Evolutionary conservation across 768 basidiomycete genomes (phyloP), one percentile per base, ranked within the genome.

Genomic region (Jaapia argillacea): DNA sequence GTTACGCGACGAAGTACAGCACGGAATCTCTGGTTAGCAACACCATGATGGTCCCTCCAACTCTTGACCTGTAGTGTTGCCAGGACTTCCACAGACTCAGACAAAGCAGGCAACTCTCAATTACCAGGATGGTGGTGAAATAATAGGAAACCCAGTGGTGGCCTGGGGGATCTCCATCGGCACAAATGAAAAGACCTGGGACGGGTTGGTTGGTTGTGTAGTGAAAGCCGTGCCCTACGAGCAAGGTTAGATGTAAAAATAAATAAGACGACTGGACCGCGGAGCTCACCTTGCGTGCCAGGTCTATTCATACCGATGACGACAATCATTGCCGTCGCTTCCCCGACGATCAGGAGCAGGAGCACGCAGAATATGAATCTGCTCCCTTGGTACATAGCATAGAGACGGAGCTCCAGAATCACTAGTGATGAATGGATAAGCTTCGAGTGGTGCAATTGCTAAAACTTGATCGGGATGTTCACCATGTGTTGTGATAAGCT

Each of bases 401-500:
- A 33, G 10, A 33, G 31, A 10, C 31, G 31, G 10, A 33, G 10
- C 31, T 33, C 31, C 10, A 33, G 31, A 16, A 33, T 33, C 10
- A 33, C 31, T 33, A 16, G n/a, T 33, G 31, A 33, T 33, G 10
- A 16, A 16, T 10, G 10, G 10, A 33, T 33, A 33, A 10, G 31
- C 31, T 16, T 10, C 31, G 31, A 10, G 31, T 33, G 31, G 16
- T 10, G 31, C 31, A 33, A n/a, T n/a, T n/a, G n/a, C n/a, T n/a
- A n/a, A n/a, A n/a, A n/a, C 31, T 33, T 16, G 31, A 3, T n/a
- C 14, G 21, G 3, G 13, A n/a, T 20, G 22, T 46, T 41, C 27
- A 57, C 61, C 45, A 42, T 64, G 61, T 14, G 59, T 59, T 7
- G 60, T 62, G 45, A 61, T 54, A 14, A 58, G 52, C 41, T 64